phyloP scores from a whole-genome alignment of 352 stramenopile genomes.

The Thraustotheca clavata region DNA sequence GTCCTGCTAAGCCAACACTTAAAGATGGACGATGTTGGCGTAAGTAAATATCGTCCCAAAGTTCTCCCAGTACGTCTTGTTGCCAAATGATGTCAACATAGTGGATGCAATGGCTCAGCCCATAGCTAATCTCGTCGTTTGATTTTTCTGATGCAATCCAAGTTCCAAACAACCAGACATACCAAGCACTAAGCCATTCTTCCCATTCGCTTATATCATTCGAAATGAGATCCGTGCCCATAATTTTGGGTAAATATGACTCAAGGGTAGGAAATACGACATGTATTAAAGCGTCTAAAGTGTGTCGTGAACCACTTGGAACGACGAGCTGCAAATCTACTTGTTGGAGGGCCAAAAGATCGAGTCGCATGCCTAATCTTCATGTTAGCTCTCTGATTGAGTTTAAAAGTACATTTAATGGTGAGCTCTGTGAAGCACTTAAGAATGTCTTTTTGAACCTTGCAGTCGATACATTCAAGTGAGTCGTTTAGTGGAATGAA shows the following conservation, averaged over 20 bases:
- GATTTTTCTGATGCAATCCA: background rate
- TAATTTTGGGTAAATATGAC: slow-evolving; percentile 4
- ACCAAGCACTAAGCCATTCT: slow-evolving; percentile 9
- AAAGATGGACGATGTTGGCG: background rate
- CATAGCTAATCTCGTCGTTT: background rate
- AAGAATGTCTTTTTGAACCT: background rate
- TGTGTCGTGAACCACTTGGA: background rate
- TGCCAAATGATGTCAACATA: slow-evolving; percentile 7
- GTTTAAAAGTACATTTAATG: background rate
- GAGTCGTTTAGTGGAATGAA: background rate
- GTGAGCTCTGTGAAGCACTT: background rate
- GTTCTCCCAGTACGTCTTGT: background rate
- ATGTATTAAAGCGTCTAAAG: background rate
- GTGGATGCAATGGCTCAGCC: background rate
- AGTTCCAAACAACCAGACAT: slow-evolving; percentile 4
- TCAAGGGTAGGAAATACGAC: background rate
- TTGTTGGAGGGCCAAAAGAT: slow-evolving; percentile 1
- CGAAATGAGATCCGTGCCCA: background rate
- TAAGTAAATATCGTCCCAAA: background rate
- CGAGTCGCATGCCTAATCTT: slow-evolving; percentile 5
- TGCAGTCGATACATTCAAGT: background rate
- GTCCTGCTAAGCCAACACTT: background rate
- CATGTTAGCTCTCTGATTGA: background rate
- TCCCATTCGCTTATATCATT: background rate
- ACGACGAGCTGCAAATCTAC: slow-evolving; percentile 3